phyloP scores from a whole-genome alignment of 179 eudicot species.

The Corrigiola litoralis region DNA sequence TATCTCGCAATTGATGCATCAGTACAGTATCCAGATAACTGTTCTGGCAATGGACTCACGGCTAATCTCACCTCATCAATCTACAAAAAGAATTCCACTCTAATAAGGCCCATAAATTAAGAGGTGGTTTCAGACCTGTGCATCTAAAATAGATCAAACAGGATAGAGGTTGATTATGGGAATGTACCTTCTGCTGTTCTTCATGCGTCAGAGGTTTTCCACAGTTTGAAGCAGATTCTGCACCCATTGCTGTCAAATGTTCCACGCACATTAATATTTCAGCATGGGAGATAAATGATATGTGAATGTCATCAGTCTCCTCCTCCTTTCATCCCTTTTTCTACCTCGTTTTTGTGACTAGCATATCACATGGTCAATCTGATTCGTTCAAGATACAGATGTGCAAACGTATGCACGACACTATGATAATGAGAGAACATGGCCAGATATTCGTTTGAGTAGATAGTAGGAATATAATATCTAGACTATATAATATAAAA shows the following conservation, averaged over 20 bases:
- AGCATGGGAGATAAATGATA: not conserved
- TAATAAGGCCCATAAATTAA: not conserved
- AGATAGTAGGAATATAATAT: too few relatives aligned
- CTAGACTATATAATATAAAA: too few relatives aligned
- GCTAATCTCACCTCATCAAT: slow-evolving; percentile 59
- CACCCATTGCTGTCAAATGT: slow-evolving; percentile 39
- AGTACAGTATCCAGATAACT: slow-evolving; percentile 51
- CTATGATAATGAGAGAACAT: too few relatives aligned
- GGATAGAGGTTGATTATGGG: not conserved
- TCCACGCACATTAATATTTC: slow-evolving; percentile 7
- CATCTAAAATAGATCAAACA: not conserved
- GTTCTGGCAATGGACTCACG: slow-evolving; percentile 51
- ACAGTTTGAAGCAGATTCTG: slow-evolving; percentile 31
- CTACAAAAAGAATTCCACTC: slow-evolving; percentile 36
- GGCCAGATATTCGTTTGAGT: too few relatives aligned
- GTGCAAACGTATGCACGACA: too few relatives aligned
- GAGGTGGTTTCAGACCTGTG: not conserved
- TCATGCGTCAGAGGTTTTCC: slow-evolving; percentile 36
- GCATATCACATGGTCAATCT: too few relatives aligned
- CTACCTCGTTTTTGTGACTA: too few relatives aligned
- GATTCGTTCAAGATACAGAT: too few relatives aligned
- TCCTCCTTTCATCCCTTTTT: too few relatives aligned
- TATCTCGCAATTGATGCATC: slow-evolving; percentile 67
- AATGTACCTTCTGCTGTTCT: slow-evolving; percentile 52
- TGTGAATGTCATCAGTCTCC: not conserved